Conservation (phyloP, 306 rosid genomes). For the Castanea mollissima region DNA sequence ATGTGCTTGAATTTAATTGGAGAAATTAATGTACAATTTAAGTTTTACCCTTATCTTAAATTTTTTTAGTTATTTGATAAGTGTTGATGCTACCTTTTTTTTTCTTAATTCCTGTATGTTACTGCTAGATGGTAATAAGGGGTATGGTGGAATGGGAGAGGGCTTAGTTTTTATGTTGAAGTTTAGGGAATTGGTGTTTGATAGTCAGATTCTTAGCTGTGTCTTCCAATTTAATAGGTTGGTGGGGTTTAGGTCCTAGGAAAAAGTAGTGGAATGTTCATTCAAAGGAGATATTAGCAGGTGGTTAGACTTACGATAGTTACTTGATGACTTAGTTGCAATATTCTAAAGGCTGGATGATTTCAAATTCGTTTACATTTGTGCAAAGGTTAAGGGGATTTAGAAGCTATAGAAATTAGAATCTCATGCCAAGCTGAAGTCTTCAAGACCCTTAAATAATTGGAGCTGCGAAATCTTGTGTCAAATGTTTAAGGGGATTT, state of each 20-base stretch:
- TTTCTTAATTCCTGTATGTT: not conserved
- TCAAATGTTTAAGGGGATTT: too few species aligned
- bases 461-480: too few species aligned
- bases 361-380: not conserved
- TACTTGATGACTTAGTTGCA: not conserved
- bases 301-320: not conserved
- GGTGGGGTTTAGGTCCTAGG: not conserved
- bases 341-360: not conserved
- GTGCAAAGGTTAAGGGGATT: not conserved
- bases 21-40: too few species aligned
- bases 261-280: not conserved
- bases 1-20: too few species aligned
- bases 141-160: not conserved
- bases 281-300: not conserved
- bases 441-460: too few species aligned
- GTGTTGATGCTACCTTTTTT: not conserved
- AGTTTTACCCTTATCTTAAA: too few species aligned
- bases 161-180: not conserved
- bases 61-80: not conserved
- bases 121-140: not conserved
- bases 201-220: not conserved
- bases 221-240: not conserved
- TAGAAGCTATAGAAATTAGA: not conserved
- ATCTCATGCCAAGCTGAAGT: too few species aligned
- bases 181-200: not conserved